phyloP scores from a whole-genome alignment of 2,329 filamentous ascomycete species.

The Cordyceps tenuipes region DNA sequence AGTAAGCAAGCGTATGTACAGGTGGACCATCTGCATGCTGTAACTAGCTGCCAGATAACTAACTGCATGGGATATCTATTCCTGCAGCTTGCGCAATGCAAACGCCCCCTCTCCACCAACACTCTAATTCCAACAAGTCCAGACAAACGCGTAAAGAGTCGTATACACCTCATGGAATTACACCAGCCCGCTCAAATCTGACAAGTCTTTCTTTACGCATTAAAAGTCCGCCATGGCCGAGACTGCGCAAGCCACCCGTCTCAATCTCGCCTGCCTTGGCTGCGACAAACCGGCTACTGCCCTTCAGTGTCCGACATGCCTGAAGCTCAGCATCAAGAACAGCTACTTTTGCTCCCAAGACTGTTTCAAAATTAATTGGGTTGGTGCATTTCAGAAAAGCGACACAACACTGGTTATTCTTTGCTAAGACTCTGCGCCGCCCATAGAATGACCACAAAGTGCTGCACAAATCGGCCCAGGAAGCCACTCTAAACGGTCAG shows the following conservation, averaged over 20 bases:
- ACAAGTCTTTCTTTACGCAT: neutral
- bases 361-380: slow-evolving; percentile 98
- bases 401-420: neutral
- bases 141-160: neutral
- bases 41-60: too few relatives aligned
- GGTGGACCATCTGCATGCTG: too few relatives aligned
- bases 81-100: neutral
- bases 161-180: neutral
- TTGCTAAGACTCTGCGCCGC: slow-evolving; percentile 1
- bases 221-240: neutral
- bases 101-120: neutral
- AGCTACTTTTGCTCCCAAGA: slow-evolving; percentile 98
- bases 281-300: slow-evolving; percentile 79
- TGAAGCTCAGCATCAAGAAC: slow-evolving; percentile 78
- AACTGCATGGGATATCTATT: too few relatives aligned
- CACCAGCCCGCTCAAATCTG: too few relatives aligned
- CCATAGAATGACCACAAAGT: slow-evolving; percentile 69
- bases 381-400: slow-evolving; percentile 35
- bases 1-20: too few relatives aligned
- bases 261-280: slow-evolving; percentile 33
- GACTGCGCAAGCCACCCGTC: neutral
- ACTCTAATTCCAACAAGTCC: neutral
- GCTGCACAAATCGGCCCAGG: slow-evolving; percentile 49
- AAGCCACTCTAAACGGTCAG: slow-evolving; percentile 30
- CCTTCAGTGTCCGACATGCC: slow-evolving; percentile 88